phyloP scores from a whole-genome alignment of 345 rosid genomes.

The Eutrema japonicum region DNA sequence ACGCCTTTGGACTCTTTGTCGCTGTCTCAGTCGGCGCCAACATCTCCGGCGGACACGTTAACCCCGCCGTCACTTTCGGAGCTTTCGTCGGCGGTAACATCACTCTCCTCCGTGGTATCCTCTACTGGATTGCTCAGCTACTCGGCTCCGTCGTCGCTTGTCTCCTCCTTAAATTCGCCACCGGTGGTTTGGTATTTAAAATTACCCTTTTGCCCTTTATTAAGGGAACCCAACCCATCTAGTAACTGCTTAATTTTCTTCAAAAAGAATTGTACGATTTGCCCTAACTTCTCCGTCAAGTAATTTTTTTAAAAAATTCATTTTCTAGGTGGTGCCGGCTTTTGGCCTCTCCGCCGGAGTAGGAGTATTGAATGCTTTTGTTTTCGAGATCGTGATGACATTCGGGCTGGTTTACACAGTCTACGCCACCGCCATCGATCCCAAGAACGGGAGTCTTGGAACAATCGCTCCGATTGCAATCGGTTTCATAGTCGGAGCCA shows the following conservation, averaged over 20 bases:
- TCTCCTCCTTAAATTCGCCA: constrained; percentile 75
- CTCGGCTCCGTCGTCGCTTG: constrained; percentile 86
- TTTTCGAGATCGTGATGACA: constrained; percentile 94
- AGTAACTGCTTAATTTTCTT: no score
- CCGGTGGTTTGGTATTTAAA: constrained; percentile 66
- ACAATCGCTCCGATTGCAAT: constrained; percentile 78
- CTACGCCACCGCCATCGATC: constrained; percentile 90
- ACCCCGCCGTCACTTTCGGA: constrained; percentile 91
- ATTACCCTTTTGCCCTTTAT: not conserved
- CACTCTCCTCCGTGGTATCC: constrained; percentile 81
- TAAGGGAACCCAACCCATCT: no score
- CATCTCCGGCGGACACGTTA: constrained; percentile 95
- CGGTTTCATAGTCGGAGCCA: constrained; percentile 92
- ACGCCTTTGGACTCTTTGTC: constrained; percentile 78
- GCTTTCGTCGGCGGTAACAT: constrained; percentile 88
- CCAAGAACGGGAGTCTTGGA: constrained; percentile 79
- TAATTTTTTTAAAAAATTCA: not conserved
- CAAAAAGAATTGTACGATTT: not conserved
- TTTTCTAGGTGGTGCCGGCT: constrained; percentile 58
- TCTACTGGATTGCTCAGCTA: constrained; percentile 91
- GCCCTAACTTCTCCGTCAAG: constrained; percentile 36
- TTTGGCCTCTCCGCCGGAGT: constrained; percentile 77
- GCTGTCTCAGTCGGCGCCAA: constrained; percentile 80
- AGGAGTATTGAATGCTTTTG: constrained; percentile 73
- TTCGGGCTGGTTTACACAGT: constrained; percentile 90